Evolutionary conservation across 2,329 filamentous ascomycete species (phyloP).

Genomic region (Thielaviopsis populi): DNA sequence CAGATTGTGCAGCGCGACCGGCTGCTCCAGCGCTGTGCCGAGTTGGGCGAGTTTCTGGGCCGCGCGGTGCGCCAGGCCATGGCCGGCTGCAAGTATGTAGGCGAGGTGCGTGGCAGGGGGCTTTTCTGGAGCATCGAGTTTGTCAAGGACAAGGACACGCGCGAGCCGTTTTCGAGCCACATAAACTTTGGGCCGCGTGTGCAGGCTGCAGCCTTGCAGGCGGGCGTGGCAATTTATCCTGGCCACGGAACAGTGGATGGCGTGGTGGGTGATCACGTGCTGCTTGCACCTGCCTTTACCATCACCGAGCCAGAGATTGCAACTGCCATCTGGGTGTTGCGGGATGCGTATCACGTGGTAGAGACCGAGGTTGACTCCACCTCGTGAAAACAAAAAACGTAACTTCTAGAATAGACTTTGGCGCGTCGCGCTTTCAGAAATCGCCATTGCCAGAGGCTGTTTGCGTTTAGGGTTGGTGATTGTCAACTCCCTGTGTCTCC

Average conservation of each 20-base stretch:
- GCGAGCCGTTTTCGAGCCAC: slow-evolving; percentile 24
- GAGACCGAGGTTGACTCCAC: neutral
- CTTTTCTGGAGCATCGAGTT: slow-evolving; percentile 36
- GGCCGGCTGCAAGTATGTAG: slow-evolving; percentile 24
- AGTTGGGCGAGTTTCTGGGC: slow-evolving; percentile 24
- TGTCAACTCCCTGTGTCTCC: neutral
- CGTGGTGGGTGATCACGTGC: slow-evolving; percentile 49
- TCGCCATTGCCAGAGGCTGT: neutral
- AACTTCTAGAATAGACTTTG: neutral
- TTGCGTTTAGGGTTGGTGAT: neutral
- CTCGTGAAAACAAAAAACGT: neutral
- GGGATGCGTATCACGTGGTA: neutral
- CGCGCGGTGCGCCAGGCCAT: slow-evolving; percentile 21
- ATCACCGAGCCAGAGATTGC: slow-evolving; percentile 42
- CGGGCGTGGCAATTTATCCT: slow-evolving; percentile 37
- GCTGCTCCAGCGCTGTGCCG: slow-evolving; percentile 24
- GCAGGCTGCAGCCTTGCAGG: slow-evolving; percentile 22
- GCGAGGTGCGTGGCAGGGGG: slow-evolving; percentile 28
- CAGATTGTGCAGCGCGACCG: slow-evolving; percentile 25
- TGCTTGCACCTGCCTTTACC: slow-evolving; percentile 56
- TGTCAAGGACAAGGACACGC: slow-evolving; percentile 26
- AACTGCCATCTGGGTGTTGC: neutral
- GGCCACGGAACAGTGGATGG: slow-evolving; percentile 47
- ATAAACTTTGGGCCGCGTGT: slow-evolving; percentile 22
- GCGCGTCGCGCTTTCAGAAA: neutral